Base-by-base conservation (phyloP, 169 alveolate species). In the Cryptosporidium muris region DNA sequence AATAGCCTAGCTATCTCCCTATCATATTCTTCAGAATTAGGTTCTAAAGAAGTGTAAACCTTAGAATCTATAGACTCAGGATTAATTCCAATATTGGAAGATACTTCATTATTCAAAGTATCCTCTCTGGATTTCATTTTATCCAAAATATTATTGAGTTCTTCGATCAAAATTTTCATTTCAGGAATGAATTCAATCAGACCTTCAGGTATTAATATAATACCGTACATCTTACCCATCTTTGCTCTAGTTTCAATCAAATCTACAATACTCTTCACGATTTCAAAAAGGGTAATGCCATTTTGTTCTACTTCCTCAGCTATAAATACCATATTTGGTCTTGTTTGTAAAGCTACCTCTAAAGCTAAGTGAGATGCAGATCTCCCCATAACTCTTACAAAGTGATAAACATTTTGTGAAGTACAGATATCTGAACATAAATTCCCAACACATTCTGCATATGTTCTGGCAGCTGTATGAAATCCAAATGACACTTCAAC, bases 371-470 rank as follows among this genome's bases (percentile, higher is more conserved):
- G 99, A 42, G 99, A 96, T 3, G 99, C 99, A n/a, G 98, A 94
- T 42, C 99, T 92, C 5, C 99, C 99, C 99, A 97, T 97, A 47
- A 97, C 95, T 53, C 99, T 95, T 62, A 97, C 97, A 53, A 97
- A 96, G 88, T 97, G 99, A 93, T 97, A 97, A 68, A 94, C 95
- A 88, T 94, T 93, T 81, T 94, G 96, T 1, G 97, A 92, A 16
- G 96, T 93, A 65, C 94, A 91, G 16, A 97, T 97, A 81, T 96
- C 98, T 14, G 95, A 91, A 68, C 96, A 94, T 48, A 95, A 90
- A 88, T 95, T 95, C 53, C 99, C 99, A 36, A 97, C 96, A 38
- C 94, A 85, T 80, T 97, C 99, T 63, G 98, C 93, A 82, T 97
- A 97, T 14, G 98, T 95, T 66, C 94, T 94, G 47, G 98, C 96